Evolutionary conservation across 2,329 filamentous ascomycete genomes (phyloP).

Genomic region (Bipolaris cookei): DNA sequence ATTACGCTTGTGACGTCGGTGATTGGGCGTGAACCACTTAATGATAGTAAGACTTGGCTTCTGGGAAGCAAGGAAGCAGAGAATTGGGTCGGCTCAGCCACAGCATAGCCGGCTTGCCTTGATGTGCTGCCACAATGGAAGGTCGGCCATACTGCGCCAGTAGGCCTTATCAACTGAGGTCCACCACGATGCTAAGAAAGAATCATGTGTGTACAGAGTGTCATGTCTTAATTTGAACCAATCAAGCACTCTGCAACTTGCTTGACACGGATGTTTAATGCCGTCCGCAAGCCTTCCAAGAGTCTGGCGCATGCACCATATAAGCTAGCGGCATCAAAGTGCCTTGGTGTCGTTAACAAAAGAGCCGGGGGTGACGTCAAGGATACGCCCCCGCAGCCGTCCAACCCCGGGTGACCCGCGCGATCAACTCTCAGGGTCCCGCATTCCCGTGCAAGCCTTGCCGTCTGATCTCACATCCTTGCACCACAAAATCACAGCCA

Average conservation of each 20-base stretch:
- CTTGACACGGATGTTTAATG: background rate
- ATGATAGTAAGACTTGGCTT: constrained; percentile 1
- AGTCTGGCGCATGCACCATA: background rate
- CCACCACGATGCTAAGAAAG: background rate
- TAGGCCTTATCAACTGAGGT: background rate
- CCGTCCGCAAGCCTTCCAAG: background rate
- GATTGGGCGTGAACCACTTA: background rate
- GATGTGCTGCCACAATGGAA: background rate
- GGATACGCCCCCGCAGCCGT: constrained; percentile 3
- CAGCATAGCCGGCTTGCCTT: constrained; percentile 4
- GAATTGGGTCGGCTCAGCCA: constrained; percentile 5
- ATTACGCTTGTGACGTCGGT: constrained; percentile 1
- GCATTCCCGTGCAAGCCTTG: constrained; percentile 2
- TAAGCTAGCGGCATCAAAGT: background rate
- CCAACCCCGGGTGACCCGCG: constrained; percentile 2
- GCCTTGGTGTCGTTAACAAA: constrained; percentile 2
- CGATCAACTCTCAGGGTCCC: background rate
- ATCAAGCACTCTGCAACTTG: background rate
- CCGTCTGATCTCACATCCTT: constrained; percentile 8
- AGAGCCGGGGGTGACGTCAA: constrained; percentile 13
- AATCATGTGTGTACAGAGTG: background rate
- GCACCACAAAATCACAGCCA: background rate
- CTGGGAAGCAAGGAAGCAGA: background rate
- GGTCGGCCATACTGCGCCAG: background rate
- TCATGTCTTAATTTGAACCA: background rate